Percentiles rank a stretch among this genome's conserved stretches.
Evolutionary conservation across 768 basidiomycete species (phyloP).

Genomic region (Naganishia onofrii): DNA sequence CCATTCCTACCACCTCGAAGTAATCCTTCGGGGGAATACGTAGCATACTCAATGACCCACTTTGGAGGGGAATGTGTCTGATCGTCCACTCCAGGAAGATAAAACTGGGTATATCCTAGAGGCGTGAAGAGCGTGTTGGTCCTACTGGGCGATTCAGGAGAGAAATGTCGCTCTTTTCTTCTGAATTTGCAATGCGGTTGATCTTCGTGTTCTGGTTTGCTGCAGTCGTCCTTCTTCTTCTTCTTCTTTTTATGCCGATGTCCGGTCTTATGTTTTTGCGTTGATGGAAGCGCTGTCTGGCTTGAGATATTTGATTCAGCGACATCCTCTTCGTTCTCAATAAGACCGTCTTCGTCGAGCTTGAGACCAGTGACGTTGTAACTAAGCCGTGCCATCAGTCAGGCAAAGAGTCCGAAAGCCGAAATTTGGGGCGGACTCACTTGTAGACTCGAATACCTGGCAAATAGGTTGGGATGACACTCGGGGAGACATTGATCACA

Average conservation of each 20-base stretch:
- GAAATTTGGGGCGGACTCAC: conserved; percentile 49
- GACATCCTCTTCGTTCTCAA: conserved; percentile 42
- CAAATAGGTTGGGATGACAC: conserved; percentile 82
- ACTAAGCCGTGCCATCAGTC: conserved; percentile 33
- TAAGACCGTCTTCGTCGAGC: conserved; percentile 32
- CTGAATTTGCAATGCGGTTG: conserved; percentile 51
- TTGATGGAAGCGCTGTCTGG: background rate
- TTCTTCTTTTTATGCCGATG: conserved; percentile 43
- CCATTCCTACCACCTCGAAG: conserved; percentile 47
- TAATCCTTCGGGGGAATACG: conserved; percentile 58
- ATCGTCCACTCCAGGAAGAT: conserved; percentile 60
- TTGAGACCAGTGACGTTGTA: conserved; percentile 63
- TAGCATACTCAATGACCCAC: conserved; percentile 77
- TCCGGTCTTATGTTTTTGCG: conserved; percentile 16
- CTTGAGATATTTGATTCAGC: background rate
- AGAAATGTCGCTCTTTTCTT: conserved; percentile 59
- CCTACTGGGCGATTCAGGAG: conserved; percentile 65
- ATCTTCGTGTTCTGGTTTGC: conserved; percentile 46
- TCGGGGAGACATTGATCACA: conserved; percentile 74
- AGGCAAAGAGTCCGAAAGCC: background rate
- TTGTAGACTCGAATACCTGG: conserved; percentile 76
- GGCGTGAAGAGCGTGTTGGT: conserved; percentile 68
- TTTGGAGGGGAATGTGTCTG: conserved; percentile 60
- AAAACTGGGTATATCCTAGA: conserved; percentile 80
- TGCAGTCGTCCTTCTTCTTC: conserved; percentile 55